Evolutionary conservation across 1,284 basidiomycete genomes (phyloP), one percentile per base, ranked within the genome.

Genomic region (Cryptococcus sp.): DNA sequence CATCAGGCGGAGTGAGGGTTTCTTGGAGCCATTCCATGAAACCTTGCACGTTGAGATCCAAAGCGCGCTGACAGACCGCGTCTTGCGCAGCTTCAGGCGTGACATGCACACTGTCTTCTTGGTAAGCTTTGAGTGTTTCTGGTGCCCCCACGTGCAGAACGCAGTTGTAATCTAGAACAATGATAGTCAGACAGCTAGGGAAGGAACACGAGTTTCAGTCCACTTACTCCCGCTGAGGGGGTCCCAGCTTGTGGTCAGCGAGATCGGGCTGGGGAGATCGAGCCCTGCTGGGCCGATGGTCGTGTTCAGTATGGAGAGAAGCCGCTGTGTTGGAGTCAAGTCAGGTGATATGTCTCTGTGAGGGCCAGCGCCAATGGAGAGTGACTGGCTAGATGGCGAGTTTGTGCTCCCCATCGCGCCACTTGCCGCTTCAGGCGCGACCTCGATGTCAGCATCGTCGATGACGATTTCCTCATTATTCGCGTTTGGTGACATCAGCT

Each of bases 31-130:
- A 56, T 38, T 52, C 38, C 50, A 58, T 44, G 46, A 52, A 62
- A 7, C 54, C 64, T 42, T 57, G 31, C 1, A 64, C 64, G 39
- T 63, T 62, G 17, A 65, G 51, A 8, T 64, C 54, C 3, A 66
- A 23, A 0, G 64, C 67, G 17, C 48, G 45, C 5, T 50, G 42
- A 31, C 62, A 66, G 3, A 62, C 62, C 3, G 57, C 56, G 19
- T 60, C 47, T 23, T 56, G 59, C 15, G 62, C 66, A 2, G 48
- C 60, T 16, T 58, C 54, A 1, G 51, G 41, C 25, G 53, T 50
- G 10, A 35, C 16, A 25, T 66, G 54, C 3, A 53, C 22, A 27
- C 45, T 51, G 3, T 50, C 53, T 41, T 57, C 60, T 25, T 51
- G 41, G 50, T 69, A 67, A 5, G n/a, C 16, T 51, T 60, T 59